Base-by-base conservation (phyloP, 768 basidiomycete genomes). In the Gymnopilus dilepis region DNA sequence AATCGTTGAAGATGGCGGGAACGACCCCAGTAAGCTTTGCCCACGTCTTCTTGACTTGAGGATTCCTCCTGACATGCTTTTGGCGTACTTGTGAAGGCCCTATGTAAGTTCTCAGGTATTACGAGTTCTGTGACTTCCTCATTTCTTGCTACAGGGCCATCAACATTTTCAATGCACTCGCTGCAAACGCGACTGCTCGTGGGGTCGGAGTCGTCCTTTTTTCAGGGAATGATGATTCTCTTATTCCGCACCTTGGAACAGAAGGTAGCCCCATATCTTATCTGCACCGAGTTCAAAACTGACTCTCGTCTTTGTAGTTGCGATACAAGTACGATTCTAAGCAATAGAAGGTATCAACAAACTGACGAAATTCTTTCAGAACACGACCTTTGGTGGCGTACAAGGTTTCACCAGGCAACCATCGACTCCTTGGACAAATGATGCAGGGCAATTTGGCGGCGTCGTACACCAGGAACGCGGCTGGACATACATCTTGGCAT, bases 361-460 rank as follows among this genome's bases (percentile, higher is more conserved):
- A 8, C 21, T 15, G 21, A 28, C 15, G 13, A 13, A 28, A 15
- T 50, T 33, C 41, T 7, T 52, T 0, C 30, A 91, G 87, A 92
- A 92, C 66, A 90, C 89, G 24, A 91, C 91, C 0, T 92, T 91
- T 64, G 90, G 89, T 24, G 90, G 89, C 6, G 86, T 87, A 42
- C 88, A 85, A 72, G 91, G 91, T 3, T 92, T 92, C 71, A 86
- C 87, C 3, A 78, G 84, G 48, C 79, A 82, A 59, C 91, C 91
- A 0, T 81, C 86, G 2, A 91, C 91, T 0, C 82, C 86, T 0
- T 92, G 89, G 88, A 75, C 73, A 56, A 84, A 86, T 53, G 87
- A 89, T 55, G 67, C 71, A 1, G 84, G 85, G 12, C 75, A 84
- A 56, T 81, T 85, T 57, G 88, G 84, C 0, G 91, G 90, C 0